Base-by-base conservation (phyloP, 2,329 filamentous ascomycete genomes). In the Diaporthe ampelina region DNA sequence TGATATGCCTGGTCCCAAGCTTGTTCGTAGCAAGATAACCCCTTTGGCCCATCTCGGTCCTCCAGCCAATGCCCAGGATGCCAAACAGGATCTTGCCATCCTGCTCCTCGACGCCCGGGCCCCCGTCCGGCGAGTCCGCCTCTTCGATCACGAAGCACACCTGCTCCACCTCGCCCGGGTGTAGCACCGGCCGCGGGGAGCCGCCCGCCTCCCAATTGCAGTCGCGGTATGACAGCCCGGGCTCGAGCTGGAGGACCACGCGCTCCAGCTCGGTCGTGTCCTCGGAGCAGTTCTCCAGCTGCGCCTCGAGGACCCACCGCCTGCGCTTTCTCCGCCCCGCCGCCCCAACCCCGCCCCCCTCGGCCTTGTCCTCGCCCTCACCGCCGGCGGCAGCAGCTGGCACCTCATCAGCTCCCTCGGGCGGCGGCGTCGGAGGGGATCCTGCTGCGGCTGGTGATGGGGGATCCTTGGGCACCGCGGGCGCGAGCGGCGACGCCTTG, bases 211-310 rank as follows among this genome's bases (percentile, higher is more conserved):
- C 86, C 89, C 90, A 91, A 78, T 92, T 92, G 76, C 89, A 88
- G 75, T 90, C 89, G 52, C 83, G 83, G 77, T 87, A 90, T 59
- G 79, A 78, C 68, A 92, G 81, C 4, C 89, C 88, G 1, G 83
- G 78, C 76, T 88, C 88, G 9, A 89, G 83, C 70, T 91, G 87
- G 73, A 93, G 82, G 43, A 84, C 84, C 40, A 92, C 90, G 75
- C 85, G 86, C 83, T 97, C 94, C 69, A 99, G 88, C 80, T 94
- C 91, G 77, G 98, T 93, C 6, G 92, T 87, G 58, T 92, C 92
- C 81, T 98, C 95, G 61, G 94, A 94, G 80, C 95, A 94, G 83
- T 98, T 99, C 86, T 99, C 97, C 74, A 99, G 84, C 85, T 99
- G 97, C 35, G 96, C 97, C 83, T 99, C 97, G 67, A 99, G 87